Evolutionary conservation across 805 yeast genomes (phyloP).

Genomic region (Starmerella riodocensis): DNA sequence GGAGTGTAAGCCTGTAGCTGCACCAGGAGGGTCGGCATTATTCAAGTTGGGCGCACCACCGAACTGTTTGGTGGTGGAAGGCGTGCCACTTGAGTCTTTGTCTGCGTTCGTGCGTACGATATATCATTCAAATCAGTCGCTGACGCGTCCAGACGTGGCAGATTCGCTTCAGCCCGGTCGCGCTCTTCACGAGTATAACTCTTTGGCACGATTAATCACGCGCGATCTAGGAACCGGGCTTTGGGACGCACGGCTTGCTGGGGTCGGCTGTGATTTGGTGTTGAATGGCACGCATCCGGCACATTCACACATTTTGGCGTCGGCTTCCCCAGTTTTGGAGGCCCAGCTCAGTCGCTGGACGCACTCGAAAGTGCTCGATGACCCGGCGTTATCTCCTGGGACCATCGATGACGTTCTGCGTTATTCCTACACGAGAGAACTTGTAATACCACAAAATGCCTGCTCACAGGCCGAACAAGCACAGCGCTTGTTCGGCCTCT

Average conservation of each 20-base stretch:
- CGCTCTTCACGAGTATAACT: slow-evolving; percentile 12
- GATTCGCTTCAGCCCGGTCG: neutral
- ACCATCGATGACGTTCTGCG: slow-evolving; percentile 9
- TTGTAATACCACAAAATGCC: neutral
- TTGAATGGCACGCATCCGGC: neutral
- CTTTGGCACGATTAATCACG: slow-evolving; percentile 13
- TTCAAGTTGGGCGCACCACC: neutral
- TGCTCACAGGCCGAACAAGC: neutral
- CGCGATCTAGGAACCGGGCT: slow-evolving; percentile 14
- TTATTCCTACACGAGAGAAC: slow-evolving; percentile 13
- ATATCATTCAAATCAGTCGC: too few relatives aligned
- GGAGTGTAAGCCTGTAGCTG: slow-evolving; percentile 3
- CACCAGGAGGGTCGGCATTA: slow-evolving; percentile 13
- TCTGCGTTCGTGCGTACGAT: slow-evolving; percentile 10
- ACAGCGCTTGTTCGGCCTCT: slow-evolving; percentile 15
- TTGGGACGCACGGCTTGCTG: slow-evolving; percentile 9
- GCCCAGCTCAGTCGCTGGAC: slow-evolving; percentile 16
- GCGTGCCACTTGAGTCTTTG: slow-evolving; percentile 8
- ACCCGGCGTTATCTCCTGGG: neutral
- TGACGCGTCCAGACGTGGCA: too few relatives aligned
- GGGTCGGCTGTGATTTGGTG: slow-evolving; percentile 14
- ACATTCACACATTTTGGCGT: slow-evolving; percentile 6
- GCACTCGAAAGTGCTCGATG: neutral
- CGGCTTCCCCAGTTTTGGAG: slow-evolving; percentile 15
- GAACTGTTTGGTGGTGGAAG: neutral